Percentiles rank a stretch among this genome's conserved stretches.
Conservation (phyloP, 306 rosid species). For the Cyamopsis tetragonoloba region DNA sequence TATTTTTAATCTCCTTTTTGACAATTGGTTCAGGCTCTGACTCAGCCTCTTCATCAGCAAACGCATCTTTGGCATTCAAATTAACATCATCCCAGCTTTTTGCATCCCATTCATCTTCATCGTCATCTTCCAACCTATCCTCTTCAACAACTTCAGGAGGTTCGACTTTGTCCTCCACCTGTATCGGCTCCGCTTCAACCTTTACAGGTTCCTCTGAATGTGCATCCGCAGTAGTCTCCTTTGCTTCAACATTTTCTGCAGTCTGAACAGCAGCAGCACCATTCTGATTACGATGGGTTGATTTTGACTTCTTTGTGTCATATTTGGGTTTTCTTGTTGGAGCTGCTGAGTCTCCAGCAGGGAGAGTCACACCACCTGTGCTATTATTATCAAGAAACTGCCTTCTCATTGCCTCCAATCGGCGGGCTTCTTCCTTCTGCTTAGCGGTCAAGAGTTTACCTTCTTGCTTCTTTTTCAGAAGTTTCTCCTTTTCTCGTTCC, state of each 20-base stretch:
- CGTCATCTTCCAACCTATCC: conserved; percentile 56
- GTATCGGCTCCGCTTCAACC: conserved; percentile 50
- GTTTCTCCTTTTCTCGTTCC: conserved; percentile 88
- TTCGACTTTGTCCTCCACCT: conserved; percentile 51
- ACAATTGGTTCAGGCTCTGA: conserved; percentile 49
- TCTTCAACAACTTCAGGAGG: conserved; percentile 56
- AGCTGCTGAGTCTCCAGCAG: conserved; percentile 49
- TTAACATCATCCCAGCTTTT: conserved; percentile 96
- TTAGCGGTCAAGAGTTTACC: conserved; percentile 69
- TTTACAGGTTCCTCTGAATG: conserved; percentile 46
- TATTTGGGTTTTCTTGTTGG: conserved; percentile 74
- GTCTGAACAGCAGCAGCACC: conserved; percentile 47
- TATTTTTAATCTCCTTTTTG: conserved; percentile 47
- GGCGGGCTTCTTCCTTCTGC: conserved; percentile 84
- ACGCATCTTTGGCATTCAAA: conserved; percentile 56
- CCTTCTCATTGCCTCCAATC: conserved; percentile 76
- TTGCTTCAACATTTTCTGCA: conserved; percentile 49
- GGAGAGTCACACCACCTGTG: conserved; percentile 45
- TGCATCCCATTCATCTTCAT: conserved; percentile 91
- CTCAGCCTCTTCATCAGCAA: conserved; percentile 90
- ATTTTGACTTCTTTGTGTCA: conserved; percentile 69
- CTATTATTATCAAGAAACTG: conserved; percentile 64
- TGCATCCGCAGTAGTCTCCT: conserved; percentile 42
- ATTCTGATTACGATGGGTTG: conserved; percentile 47
- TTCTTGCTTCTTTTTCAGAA: conserved; percentile 56